phyloP scores from a whole-genome alignment of 768 basidiomycete species.

The Artomyces pyxidatus region DNA sequence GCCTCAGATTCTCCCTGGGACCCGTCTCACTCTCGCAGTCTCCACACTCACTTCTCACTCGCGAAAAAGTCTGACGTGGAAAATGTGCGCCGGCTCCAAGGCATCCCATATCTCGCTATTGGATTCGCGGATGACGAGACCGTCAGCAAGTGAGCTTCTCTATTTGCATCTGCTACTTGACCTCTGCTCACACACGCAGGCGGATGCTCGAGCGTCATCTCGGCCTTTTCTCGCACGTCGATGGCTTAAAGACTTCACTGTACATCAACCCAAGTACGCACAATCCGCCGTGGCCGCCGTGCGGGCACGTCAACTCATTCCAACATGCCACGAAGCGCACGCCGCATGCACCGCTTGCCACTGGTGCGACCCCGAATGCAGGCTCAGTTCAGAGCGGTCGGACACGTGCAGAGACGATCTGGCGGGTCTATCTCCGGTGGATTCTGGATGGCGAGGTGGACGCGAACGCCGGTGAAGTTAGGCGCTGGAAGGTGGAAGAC shows the following conservation, averaged over 20 bases:
- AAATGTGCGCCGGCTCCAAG: neutral
- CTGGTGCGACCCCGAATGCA: neutral
- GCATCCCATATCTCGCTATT: neutral
- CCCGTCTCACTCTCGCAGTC: neutral
- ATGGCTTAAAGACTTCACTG: neutral
- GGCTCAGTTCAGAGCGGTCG: neutral
- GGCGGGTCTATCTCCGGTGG: neutral
- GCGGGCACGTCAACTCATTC: neutral
- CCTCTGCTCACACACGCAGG: neutral
- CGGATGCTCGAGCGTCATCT: neutral
- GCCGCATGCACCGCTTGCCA: no score
- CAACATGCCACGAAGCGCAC: neutral
- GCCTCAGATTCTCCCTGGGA: neutral
- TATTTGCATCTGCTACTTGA: neutral
- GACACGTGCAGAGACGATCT: neutral
- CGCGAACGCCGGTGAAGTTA: neutral
- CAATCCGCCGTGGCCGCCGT: neutral
- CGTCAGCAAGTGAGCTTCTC: neutral
- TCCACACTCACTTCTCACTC: neutral
- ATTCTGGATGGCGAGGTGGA: neutral
- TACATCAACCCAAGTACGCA: neutral
- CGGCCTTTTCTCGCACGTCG: neutral
- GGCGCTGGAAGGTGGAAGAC: neutral
- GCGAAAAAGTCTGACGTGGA: neutral
- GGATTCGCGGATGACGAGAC: neutral